A percentile compares a stretch with the other conserved stretches of the same genome.
These are phyloP conservation scores for Plasmodium vivax DNA, from an alignment of 169 alveolate species.

Conservation along the genomic window DNA sequence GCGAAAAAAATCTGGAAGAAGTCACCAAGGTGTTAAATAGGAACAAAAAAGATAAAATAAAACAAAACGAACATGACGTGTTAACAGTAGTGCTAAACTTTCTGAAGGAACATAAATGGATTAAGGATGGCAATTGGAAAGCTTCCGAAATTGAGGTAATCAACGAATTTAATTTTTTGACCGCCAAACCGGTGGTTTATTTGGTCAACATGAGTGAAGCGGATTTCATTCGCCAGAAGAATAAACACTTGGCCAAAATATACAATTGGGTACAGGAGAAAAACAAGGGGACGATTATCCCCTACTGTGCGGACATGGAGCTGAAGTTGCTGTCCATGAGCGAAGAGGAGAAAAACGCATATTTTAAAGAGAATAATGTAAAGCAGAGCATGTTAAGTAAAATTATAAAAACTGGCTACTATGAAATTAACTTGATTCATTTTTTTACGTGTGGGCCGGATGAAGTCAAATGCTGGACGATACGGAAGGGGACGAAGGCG, in stretches of 20 bases:
- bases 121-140: constrained; percentile 92
- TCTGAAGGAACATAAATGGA: constrained; percentile 93
- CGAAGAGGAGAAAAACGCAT: constrained; percentile 87
- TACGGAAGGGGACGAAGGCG: constrained; percentile 96
- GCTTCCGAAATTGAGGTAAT: constrained; percentile 92
- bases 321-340: constrained; percentile 89
- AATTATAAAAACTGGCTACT: constrained; percentile 97
- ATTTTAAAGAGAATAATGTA: constrained; percentile 86
- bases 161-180: constrained; percentile 94
- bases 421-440: constrained; percentile 94
- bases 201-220: constrained; percentile 95
- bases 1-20: constrained; percentile 91
- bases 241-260: constrained; percentile 96
- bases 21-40: constrained; percentile 93
- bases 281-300: constrained; percentile 98
- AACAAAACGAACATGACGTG: constrained; percentile 93
- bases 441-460: constrained; percentile 99
- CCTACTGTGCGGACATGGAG: constrained; percentile 98
- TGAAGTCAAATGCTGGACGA: constrained; percentile 99
- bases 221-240: constrained; percentile 97
- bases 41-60: constrained; percentile 91
- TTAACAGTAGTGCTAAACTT: constrained; percentile 88
- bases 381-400: constrained; percentile 92
- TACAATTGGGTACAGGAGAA: constrained; percentile 97
- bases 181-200: constrained; percentile 99